Percentiles rank a stretch among this genome's conserved stretches.
phyloP scores from a whole-genome alignment of 148 eudicot genomes.

The Vaccinium myrtillus region DNA sequence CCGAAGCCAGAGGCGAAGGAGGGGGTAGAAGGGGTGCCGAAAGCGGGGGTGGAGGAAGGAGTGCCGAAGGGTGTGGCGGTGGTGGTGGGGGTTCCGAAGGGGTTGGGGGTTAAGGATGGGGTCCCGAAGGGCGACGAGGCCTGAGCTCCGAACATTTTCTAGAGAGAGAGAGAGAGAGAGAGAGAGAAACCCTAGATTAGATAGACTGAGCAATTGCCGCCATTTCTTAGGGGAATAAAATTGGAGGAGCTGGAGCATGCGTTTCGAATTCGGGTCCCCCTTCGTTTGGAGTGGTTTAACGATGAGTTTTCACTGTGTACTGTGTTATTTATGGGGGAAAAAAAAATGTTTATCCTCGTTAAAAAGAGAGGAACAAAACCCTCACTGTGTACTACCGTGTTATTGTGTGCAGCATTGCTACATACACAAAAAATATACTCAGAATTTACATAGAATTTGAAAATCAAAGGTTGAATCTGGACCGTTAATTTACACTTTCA shows the following conservation, averaged over 20 bases:
- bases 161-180: background rate
- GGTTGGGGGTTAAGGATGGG: slow-evolving; percentile 27
- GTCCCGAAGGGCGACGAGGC: slow-evolving; percentile 39
- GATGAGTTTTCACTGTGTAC: too few relatives aligned
- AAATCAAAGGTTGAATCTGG: too few relatives aligned
- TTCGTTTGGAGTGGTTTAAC: too few relatives aligned
- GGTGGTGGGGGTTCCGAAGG: slow-evolving; percentile 46
- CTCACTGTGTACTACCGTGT: too few relatives aligned
- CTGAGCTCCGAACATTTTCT: slow-evolving; percentile 57
- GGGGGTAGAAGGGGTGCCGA: slow-evolving; percentile 53
- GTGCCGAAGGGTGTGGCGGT: slow-evolving; percentile 42
- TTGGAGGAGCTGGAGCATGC: background rate
- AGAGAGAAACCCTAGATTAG: slow-evolving; percentile 11
- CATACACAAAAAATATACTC: too few relatives aligned
- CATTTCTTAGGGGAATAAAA: slow-evolving; percentile 2
- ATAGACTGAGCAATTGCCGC: slow-evolving; percentile 13
- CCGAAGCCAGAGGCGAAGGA: slow-evolving; percentile 42
- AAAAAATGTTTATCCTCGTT: too few relatives aligned
- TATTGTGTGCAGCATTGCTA: too few relatives aligned
- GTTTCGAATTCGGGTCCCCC: too few relatives aligned
- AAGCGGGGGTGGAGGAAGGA: slow-evolving; percentile 49
- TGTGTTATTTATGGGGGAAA: too few relatives aligned
- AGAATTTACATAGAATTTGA: too few relatives aligned
- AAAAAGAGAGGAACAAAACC: too few relatives aligned
- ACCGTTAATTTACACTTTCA: too few relatives aligned